These are phyloP conservation scores for Lophiostoma macrostomum DNA, from an alignment of 495 filamentous ascomycete genomes.

Conservation along the genomic window DNA sequence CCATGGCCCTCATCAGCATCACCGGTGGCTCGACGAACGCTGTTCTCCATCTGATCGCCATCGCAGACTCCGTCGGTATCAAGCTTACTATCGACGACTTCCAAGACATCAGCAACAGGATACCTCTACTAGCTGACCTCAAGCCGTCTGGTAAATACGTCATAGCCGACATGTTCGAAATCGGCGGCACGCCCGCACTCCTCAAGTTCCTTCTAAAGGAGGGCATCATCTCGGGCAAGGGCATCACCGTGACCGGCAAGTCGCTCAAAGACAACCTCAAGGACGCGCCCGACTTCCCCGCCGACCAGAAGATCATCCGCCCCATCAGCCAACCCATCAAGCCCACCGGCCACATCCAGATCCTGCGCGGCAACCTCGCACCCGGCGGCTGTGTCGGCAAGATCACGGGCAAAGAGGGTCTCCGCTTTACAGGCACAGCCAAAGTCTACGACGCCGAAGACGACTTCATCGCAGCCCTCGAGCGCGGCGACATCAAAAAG, in stretches of 20 bases:
- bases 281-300: slow-evolving; percentile 71
- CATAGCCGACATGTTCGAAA: slow-evolving; percentile 84
- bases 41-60: slow-evolving; percentile 93
- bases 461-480: slow-evolving; percentile 45
- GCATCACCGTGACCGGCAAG: slow-evolving; percentile 92
- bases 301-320: slow-evolving; percentile 85
- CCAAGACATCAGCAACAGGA: slow-evolving; percentile 88
- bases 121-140: slow-evolving; percentile 89
- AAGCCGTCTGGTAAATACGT: slow-evolving; percentile 98
- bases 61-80: slow-evolving; percentile 89
- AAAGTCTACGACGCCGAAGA: slow-evolving; percentile 72
- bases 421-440: slow-evolving; percentile 81
- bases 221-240: slow-evolving; percentile 79
- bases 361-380: slow-evolving; percentile 84
- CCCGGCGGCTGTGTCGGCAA: slow-evolving; percentile 93
- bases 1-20: slow-evolving; percentile 93
- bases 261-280: slow-evolving; percentile 89
- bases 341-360: slow-evolving; percentile 91
- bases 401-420: slow-evolving; percentile 97
- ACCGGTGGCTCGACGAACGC: slow-evolving; percentile 96
- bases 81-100: slow-evolving; percentile 97
- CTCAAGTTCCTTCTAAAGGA: slow-evolving; percentile 90
- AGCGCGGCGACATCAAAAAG: slow-evolving; percentile 77
- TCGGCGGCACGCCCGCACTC: slow-evolving; percentile 87
- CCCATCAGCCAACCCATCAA: slow-evolving; percentile 92